Evolutionary conservation across 495 filamentous ascomycete species (phyloP), one percentile per base, ranked within the genome.

Genomic region (Penicillium flavigenum): DNA sequence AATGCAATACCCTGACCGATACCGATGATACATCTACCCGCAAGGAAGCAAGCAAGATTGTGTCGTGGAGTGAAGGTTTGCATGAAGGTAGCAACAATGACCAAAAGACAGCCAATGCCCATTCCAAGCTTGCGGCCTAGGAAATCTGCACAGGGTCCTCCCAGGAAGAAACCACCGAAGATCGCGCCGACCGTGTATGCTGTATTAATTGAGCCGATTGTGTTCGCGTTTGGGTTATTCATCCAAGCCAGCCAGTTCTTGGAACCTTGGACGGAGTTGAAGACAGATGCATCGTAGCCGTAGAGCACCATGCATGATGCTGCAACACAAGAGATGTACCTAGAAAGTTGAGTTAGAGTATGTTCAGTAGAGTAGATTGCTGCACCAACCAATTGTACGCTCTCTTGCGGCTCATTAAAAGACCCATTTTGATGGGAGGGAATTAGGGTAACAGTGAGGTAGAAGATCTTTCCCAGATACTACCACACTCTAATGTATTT

Each of bases 281-380:
- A 87, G 10, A 86, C 83, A 1, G 83, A 85, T 26, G 83, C 83
- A 76, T 87, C 84, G 58, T 85, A 87, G 11, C 85, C 84, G 62
- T 85, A 87, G 16, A 87, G 71, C 16, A 86, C 82, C 85, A 87
- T 87, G 64, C 83, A 86, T 68, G 82, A 76, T 62, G 84, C 83
- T 32, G 83, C 83, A 48, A 86, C 79, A 27, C 82, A 69, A 45
- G 84, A 83, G 49, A 83, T 78, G 69, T 83, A 86, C 84, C 83
- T 85, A 51, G 2, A 43, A 4, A 29, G 1, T 1, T 11, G 10
- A 7, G 16, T 63, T 7, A 63, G 52, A 29, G 17, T 29, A 34
- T 41, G 0, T 16, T 27, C 5, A 24, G 24, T 14, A 12, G 48
- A 20, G 42, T 31, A 22, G 14, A 56, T 4, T 10, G 22, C 19